phyloP scores from a whole-genome alignment of 139 green algal species.

The Chlorella vulgaris region DNA sequence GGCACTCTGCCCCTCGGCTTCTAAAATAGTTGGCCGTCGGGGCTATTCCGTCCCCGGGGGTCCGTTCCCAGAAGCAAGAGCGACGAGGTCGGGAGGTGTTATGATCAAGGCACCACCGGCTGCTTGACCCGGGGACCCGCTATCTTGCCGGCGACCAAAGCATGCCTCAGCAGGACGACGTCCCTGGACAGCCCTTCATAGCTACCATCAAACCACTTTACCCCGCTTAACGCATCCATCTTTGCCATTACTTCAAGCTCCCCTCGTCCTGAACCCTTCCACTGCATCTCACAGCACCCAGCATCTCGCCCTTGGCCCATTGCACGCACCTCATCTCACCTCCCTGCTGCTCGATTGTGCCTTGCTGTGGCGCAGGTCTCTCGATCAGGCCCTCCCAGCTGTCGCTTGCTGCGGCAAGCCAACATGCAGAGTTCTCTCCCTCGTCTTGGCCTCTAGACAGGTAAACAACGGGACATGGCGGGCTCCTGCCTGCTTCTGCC shows the following conservation, averaged over 20 bases:
- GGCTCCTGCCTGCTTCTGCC: no score
- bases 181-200: conserved; percentile 49
- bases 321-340: no score
- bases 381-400: no score
- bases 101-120: conserved; percentile 66
- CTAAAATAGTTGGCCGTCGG: conserved; percentile 76
- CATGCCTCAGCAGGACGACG: conserved; percentile 58
- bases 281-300: no score
- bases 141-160: conserved; percentile 55
- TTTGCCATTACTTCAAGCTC: not conserved
- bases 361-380: no score
- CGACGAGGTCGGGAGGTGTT: conserved; percentile 55
- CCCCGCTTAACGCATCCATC: not conserved
- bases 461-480: no score
- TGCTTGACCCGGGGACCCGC: conserved; percentile 57
- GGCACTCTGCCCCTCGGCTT: conserved; percentile 46
- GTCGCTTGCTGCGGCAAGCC: no score
- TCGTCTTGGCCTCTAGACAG: no score
- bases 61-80: conserved; percentile 79
- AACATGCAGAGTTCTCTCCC: no score
- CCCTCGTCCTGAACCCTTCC: no score
- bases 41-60: conserved; percentile 46
- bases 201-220: not conserved
- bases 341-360: no score
- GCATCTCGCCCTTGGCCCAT: no score